Base-by-base conservation (phyloP, 2,329 filamentous ascomycete species). In the Aureobasidium sp. region DNA sequence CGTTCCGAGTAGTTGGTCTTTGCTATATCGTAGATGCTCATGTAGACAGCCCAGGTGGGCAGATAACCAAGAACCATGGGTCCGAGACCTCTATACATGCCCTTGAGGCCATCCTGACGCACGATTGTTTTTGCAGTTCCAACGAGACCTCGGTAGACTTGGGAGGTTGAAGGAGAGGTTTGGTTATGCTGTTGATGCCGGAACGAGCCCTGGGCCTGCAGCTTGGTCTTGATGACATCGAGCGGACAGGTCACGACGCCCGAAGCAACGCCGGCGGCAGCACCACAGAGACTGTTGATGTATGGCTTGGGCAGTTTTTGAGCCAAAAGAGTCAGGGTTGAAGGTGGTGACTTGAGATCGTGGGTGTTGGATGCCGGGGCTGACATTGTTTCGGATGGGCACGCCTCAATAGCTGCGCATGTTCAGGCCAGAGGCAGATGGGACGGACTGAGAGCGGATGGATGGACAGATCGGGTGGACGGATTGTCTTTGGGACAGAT, bases 181-280 rank as follows among this genome's bases (percentile, higher is more conserved):
- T 79, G 68, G 24, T 45, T 33, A 47, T 60, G 59, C 35, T 60
- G 57, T 22, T 60, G 57, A 77, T 81, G 71, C 74, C 82, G 67
- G 74, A 96, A 95, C 22, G 91, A 90, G 66, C 93, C 93, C 74
- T 97, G 94, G 17, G 92, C 93, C 74, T 99, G 94, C 64, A 99
- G 78, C 76, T 97, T 97, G 48, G 94, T 99, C 79, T 99, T 99
- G 76, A 99, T 97, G 65, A 99, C 94, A 79, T 99, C 94, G 68
- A 99, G 86, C 45, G 94, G 94, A 74, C 94, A 99, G 59, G 93
- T 97, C 66, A 97, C 90, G 61, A 99, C 84, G 56, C 94, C 94
- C 8, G 92, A 96, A 24, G 91, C 91, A 70, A 97, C 90, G 54
- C 94, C 94, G 56, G 92, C 93, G 62, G 90, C 81, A 53, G 92